A percentile compares a stretch with the other conserved stretches of the same genome.
These are phyloP conservation scores for Erysimum cheiri DNA, from an alignment of 441 rosid species.

Conservation along the genomic window DNA sequence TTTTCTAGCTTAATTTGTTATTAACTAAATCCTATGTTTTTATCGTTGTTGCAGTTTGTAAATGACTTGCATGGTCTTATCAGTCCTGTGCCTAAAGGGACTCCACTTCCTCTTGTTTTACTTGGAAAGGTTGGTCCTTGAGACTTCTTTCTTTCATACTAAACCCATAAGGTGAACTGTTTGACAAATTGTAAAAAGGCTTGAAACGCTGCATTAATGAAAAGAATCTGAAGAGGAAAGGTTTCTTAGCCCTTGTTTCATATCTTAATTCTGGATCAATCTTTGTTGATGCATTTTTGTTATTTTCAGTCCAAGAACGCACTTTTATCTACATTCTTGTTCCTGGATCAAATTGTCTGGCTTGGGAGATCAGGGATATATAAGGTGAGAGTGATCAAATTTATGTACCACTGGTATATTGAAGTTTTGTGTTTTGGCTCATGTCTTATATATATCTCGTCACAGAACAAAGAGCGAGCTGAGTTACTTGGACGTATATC, in stretches of 20 bases:
- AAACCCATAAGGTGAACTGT: background rate
- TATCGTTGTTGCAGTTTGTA: conserved; percentile 64
- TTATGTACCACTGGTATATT: background rate
- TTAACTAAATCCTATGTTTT: conserved; percentile 3
- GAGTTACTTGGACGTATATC: conserved; percentile 88
- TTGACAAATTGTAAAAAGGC: too few relatives aligned
- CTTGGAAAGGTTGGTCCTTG: conserved; percentile 92
- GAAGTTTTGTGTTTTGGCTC: conserved; percentile 9
- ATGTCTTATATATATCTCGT: conserved; percentile 29
- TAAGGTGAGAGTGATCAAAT: conserved; percentile 55
- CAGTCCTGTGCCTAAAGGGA: conserved; percentile 90
- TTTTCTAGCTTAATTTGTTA: background rate
- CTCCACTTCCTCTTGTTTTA: conserved; percentile 85
- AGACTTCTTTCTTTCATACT: background rate
- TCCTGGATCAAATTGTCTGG: conserved; percentile 98
- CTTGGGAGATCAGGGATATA: conserved; percentile 91
- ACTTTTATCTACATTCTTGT: conserved; percentile 83
- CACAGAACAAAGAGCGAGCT: conserved; percentile 84
- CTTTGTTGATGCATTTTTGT: conserved; percentile 14
- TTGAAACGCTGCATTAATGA: background rate
- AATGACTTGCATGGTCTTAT: conserved; percentile 85
- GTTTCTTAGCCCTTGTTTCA: background rate
- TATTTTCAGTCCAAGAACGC: conserved; percentile 90
- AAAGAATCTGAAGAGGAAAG: background rate
- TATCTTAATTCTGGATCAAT: background rate